A percentile compares a stretch with the other conserved stretches of the same genome.
These are phyloP conservation scores for Acanthamoeba divionensis DNA, from an alignment of 208 protist genomes.

Conservation along the genomic window DNA sequence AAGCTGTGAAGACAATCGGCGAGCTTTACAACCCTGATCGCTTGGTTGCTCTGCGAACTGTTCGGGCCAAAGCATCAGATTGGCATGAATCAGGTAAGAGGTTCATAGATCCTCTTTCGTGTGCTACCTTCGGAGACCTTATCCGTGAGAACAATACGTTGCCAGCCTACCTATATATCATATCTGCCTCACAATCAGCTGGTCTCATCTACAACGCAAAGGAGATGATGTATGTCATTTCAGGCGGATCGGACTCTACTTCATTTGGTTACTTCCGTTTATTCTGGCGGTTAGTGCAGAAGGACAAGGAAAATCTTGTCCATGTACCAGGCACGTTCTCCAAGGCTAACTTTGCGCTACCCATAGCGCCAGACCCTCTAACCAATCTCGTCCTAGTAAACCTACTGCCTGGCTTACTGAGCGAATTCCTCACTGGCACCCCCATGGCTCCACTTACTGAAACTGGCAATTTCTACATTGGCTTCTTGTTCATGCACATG, in stretches of 20 bases:
- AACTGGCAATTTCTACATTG: slow-evolving; percentile 38
- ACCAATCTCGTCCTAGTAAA: background rate
- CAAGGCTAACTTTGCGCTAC: slow-evolving; percentile 52
- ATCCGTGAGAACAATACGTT: slow-evolving; percentile 44
- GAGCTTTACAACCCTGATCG: background rate
- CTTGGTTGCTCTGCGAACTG: background rate
- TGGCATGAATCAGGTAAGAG: background rate
- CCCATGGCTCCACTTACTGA: slow-evolving; percentile 41
- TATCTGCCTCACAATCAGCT: background rate
- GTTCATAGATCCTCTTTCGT: slow-evolving; percentile 30
- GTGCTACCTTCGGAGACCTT: slow-evolving; percentile 31
- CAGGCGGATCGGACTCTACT: background rate
- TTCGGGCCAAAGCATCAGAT: background rate
- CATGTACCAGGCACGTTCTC: slow-evolving; percentile 31
- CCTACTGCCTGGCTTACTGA: slow-evolving; percentile 17
- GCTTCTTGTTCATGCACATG: slow-evolving; percentile 52
- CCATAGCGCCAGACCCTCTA: slow-evolving; percentile 42
- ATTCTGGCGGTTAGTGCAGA: slow-evolving; percentile 37
- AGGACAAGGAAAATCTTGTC: background rate
- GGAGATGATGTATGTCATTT: background rate
- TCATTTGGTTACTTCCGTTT: slow-evolving; percentile 55
- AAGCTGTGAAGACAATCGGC: background rate
- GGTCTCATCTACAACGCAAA: slow-evolving; percentile 54
- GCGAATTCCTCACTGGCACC: slow-evolving; percentile 47
- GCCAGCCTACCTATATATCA: slow-evolving; percentile 30